Base-by-base conservation (phyloP, 495 filamentous ascomycete species). In the Aspergillus sclerotiicarbonarius region DNA sequence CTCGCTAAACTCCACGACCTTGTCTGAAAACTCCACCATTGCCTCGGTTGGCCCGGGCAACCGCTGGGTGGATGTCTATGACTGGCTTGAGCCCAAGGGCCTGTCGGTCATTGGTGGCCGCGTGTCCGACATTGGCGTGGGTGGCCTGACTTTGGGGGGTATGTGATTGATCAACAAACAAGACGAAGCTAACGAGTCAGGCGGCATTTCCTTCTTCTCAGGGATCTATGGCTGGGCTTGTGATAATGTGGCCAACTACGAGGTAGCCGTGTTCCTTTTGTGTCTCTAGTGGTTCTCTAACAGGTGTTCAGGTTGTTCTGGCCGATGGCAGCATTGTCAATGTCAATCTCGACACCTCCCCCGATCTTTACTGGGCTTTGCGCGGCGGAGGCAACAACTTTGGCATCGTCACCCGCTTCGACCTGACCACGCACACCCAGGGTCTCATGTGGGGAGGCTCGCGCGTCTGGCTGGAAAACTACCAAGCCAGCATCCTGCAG, bases 21-120 rank as follows among this genome's bases (percentile, higher is more conserved):
- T 30, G 6, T 49, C 46, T 0, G 6, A 25, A 8, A n/a, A 49
- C 46, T n/a, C 13, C 9, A 9, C 58, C 4, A 57, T 67, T n/a
- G 66, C 56, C 6, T 65, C 56, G 4, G 62, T 69, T 31, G 67
- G 58, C 8, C 63, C 70, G 41, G 69, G 70, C 16, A 70, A 66
- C 32, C 55, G 52, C 39, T 73, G 70, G 69, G 30, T 62, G n/a
- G 31, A 83, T 54, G 78, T 86, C 0, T 87, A 84, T 55, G 60
- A 60, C 0, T 58, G 62, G 9, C 74, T 89, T 0, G 76, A 78
- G 32, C 64, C 74, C 2, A 54, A 78, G n/a, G 74, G 76, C 12
- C 55, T 80, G 7, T 63, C 80, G 7, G 73, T 77, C 5, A 67
- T 85, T 1, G 87, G 85, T 15, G 84, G 84, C 18, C 77, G 85